A percentile compares a stretch with the other conserved stretches of the same genome.
Evolutionary conservation across 345 rosid genomes (phyloP).

Genomic region (Raphanus raphanistrum): DNA sequence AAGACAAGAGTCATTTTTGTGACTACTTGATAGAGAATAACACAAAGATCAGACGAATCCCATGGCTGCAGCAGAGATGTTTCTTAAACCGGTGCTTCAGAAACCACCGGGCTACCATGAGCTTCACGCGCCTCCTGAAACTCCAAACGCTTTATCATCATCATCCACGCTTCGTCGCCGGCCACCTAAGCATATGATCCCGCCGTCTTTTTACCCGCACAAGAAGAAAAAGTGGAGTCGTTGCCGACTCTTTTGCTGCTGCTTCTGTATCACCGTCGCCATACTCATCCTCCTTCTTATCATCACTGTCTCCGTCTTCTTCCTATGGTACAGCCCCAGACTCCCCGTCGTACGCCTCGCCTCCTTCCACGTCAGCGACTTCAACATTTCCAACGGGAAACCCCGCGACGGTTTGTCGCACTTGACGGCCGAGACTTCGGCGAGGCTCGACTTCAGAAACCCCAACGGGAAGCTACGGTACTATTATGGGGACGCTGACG

Average conservation of each 20-base stretch:
- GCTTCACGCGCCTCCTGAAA: conserved; percentile 36
- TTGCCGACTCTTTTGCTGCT: conserved; percentile 59
- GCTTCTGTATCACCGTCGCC: conserved; percentile 38
- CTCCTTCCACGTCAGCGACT: conserved; percentile 47
- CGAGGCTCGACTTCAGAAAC: conserved; percentile 56
- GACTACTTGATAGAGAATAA: background rate
- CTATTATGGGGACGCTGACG: conserved; percentile 47
- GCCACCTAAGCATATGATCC: conserved; percentile 36
- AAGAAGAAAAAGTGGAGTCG: conserved; percentile 43
- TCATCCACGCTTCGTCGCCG: conserved; percentile 27
- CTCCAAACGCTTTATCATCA: conserved; percentile 15
- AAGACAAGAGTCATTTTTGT: background rate
- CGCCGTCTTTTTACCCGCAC: conserved; percentile 49
- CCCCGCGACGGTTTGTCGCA: conserved; percentile 46
- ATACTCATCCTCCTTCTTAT: conserved; percentile 41
- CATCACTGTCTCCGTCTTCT: conserved; percentile 45
- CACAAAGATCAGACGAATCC: background rate
- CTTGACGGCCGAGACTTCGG: conserved; percentile 45
- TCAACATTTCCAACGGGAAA: conserved; percentile 45
- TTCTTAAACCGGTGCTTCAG: conserved; percentile 55
- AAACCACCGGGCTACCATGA: conserved; percentile 77
- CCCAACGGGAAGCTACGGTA: conserved; percentile 57
- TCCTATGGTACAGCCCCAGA: conserved; percentile 69
- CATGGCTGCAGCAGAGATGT: conserved; percentile 43
- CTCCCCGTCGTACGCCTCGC: conserved; percentile 65